A percentile compares a stretch with the other conserved stretches of the same genome.
Evolutionary conservation across 2,329 filamentous ascomycete species (phyloP).

Genomic region (Pseudogymnoascus sp.): DNA sequence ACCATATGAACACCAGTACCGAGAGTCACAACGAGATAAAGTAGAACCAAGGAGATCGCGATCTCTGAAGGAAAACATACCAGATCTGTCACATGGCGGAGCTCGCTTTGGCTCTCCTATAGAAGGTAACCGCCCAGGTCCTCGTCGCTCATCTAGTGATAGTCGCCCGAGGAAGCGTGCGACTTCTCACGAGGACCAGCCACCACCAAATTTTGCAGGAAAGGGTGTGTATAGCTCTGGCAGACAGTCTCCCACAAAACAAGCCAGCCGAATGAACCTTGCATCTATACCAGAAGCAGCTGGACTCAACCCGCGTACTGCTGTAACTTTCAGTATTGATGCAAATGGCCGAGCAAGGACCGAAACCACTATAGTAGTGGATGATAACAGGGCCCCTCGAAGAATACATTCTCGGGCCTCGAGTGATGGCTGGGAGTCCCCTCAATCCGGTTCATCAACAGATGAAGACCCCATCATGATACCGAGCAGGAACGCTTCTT

Average conservation of each 20-base stretch:
- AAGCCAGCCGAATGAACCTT: slow-evolving; percentile 40
- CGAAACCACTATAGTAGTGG: slow-evolving; percentile 24
- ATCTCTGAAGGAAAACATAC: slow-evolving; percentile 14
- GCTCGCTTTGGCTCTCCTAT: slow-evolving; percentile 26
- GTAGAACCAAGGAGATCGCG: slow-evolving; percentile 23
- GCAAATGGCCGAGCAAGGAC: slow-evolving; percentile 43
- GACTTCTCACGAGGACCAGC: neutral
- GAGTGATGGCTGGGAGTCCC: slow-evolving; percentile 38
- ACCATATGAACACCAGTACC: slow-evolving; percentile 28
- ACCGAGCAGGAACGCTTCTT: slow-evolving; percentile 52
- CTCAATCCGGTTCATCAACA: slow-evolving; percentile 45
- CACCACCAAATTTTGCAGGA: slow-evolving; percentile 6
- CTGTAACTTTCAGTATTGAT: slow-evolving; percentile 58
- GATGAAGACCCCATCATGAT: slow-evolving; percentile 61
- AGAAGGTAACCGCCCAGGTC: slow-evolving; percentile 21
- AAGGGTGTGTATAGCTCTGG: slow-evolving; percentile 17
- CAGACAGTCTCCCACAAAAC: slow-evolving; percentile 43
- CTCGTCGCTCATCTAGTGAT: slow-evolving; percentile 26
- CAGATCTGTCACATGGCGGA: slow-evolving; percentile 21
- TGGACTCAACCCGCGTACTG: slow-evolving; percentile 33
- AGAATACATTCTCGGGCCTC: slow-evolving; percentile 4
- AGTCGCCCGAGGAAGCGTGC: slow-evolving; percentile 15
- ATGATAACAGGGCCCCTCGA: slow-evolving; percentile 18
- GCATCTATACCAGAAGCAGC: slow-evolving; percentile 52
- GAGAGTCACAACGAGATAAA: slow-evolving; percentile 25